Conservation (phyloP, 139 green algal species). For the Cymbomonas tetramitiformis region DNA sequence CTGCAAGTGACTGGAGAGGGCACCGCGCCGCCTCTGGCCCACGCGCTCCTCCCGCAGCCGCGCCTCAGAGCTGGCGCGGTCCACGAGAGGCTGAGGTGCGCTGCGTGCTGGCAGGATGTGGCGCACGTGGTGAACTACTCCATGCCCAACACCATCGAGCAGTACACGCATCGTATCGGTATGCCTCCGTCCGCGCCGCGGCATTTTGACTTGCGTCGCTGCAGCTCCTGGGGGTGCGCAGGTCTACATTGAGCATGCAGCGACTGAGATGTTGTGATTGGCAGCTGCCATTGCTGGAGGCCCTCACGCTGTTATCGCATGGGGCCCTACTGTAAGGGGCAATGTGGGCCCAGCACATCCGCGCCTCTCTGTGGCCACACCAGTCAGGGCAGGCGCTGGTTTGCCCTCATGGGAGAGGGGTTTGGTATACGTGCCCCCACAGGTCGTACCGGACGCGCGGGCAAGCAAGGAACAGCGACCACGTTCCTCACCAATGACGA, state of each 20-base stretch:
- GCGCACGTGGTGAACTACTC: constrained; percentile 93
- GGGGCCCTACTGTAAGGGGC: too few species aligned
- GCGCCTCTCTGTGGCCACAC: too few species aligned
- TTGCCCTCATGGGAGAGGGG: constrained; percentile 61
- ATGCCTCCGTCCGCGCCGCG: constrained; percentile 10
- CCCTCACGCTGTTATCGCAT: too few species aligned
- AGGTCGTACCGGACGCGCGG: constrained; percentile 40
- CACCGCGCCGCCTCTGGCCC: background rate
- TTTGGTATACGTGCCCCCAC: background rate
- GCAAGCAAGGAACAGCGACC: constrained; percentile 52
- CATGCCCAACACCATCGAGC: constrained; percentile 85
- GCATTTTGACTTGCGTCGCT: too few species aligned
- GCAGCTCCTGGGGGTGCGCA: background rate
- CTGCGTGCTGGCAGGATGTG: too few species aligned
- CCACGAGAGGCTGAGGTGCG: background rate
- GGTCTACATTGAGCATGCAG: too few species aligned
- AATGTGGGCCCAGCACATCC: too few species aligned
- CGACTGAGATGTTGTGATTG: too few species aligned
- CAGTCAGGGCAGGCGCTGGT: too few species aligned
- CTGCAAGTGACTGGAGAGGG: background rate
- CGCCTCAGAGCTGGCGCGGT: background rate
- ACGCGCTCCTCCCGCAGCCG: background rate
- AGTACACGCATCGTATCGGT: constrained; percentile 85
- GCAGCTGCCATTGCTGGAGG: too few species aligned
- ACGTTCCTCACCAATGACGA: constrained; percentile 73